phyloP scores from a whole-genome alignment of 371 early-diverging fungal species.

The Gilbertella persicaria region DNA sequence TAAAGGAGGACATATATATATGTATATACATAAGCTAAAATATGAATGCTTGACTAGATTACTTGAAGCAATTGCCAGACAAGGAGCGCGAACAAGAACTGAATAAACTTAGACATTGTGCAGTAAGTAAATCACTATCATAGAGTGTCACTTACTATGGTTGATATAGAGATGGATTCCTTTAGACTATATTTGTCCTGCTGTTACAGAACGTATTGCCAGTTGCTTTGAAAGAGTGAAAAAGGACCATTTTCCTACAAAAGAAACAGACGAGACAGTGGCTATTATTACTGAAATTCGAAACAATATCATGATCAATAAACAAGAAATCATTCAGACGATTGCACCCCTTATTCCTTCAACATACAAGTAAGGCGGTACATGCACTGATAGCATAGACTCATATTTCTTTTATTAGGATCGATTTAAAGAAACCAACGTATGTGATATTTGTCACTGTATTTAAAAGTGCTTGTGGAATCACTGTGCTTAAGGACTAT shows the following conservation, averaged over 20 bases:
- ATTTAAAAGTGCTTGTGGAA: conserved; percentile 60
- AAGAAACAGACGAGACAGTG: conserved; percentile 27
- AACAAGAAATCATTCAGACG: conserved; percentile 37
- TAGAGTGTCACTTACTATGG: not conserved
- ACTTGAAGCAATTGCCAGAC: conserved; percentile 27
- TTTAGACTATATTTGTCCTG: conserved; percentile 53
- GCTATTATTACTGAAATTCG: conserved; percentile 53
- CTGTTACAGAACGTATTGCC: conserved; percentile 41
- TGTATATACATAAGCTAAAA: not conserved
- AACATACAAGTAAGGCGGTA: conserved; percentile 33
- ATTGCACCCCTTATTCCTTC: conserved; percentile 48
- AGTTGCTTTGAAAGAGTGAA: conserved; percentile 37
- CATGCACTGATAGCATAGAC: not conserved
- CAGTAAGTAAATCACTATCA: conserved; percentile 25
- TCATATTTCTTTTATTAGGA: conserved; percentile 13
- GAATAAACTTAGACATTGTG: conserved; percentile 31
- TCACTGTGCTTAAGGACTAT: conserved; percentile 44
- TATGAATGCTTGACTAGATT: conserved; percentile 16
- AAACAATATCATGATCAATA: conserved; percentile 46
- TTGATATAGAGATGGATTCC: conserved; percentile 49
- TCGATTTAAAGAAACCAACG: conserved; percentile 50
- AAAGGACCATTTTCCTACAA: conserved; percentile 19
- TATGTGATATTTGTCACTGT: conserved; percentile 49
- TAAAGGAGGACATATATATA: conserved; percentile 1
- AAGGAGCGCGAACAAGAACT: conserved; percentile 28